Percentiles rank a stretch among this genome's conserved stretches.
Conservation (phyloP, 2,329 filamentous ascomycete species). For the Ascochyta viciae-villosae region DNA sequence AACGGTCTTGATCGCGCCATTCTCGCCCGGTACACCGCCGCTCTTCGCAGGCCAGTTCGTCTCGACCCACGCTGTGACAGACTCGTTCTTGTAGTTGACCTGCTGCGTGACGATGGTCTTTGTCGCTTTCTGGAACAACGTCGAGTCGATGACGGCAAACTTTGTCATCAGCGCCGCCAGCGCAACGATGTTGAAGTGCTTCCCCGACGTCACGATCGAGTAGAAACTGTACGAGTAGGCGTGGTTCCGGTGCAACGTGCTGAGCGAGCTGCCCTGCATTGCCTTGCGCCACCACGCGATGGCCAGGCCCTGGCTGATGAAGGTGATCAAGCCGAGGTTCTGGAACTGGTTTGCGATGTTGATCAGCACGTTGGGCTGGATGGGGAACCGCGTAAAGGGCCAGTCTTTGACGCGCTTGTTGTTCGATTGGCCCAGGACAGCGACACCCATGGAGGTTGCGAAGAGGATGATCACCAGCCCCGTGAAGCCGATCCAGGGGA, state of each 20-base stretch:
- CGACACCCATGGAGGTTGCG: slow-evolving; percentile 28
- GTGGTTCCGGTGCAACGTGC: slow-evolving; percentile 29
- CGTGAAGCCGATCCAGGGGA: slow-evolving; percentile 31
- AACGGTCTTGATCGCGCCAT: slow-evolving; percentile 27
- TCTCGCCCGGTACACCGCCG: slow-evolving; percentile 31
- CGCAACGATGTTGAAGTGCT: slow-evolving; percentile 33
- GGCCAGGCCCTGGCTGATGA: slow-evolving; percentile 33
- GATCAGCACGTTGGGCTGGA: slow-evolving; percentile 36
- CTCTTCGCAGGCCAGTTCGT: slow-evolving; percentile 22
- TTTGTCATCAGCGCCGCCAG: slow-evolving; percentile 37
- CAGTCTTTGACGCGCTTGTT: slow-evolving; percentile 28
- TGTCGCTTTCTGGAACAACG: slow-evolving; percentile 33
- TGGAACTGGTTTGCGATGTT: slow-evolving; percentile 36
- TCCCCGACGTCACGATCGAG: slow-evolving; percentile 28
- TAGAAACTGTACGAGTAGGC: slow-evolving; percentile 37
- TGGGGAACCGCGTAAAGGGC: slow-evolving; percentile 25
- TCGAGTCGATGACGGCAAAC: slow-evolving; percentile 35
- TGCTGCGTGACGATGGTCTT: slow-evolving; percentile 29
- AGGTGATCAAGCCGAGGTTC: slow-evolving; percentile 31
- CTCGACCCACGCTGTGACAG: slow-evolving; percentile 30
- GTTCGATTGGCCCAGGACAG: slow-evolving; percentile 22
- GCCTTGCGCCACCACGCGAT: slow-evolving; percentile 38
- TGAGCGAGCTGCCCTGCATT: slow-evolving; percentile 28
- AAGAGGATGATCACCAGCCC: slow-evolving; percentile 27
- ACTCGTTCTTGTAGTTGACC: slow-evolving; percentile 25